These are phyloP conservation scores for Choiromyces venosus DNA, from an alignment of 495 filamentous ascomycete genomes.

Conservation along the genomic window DNA sequence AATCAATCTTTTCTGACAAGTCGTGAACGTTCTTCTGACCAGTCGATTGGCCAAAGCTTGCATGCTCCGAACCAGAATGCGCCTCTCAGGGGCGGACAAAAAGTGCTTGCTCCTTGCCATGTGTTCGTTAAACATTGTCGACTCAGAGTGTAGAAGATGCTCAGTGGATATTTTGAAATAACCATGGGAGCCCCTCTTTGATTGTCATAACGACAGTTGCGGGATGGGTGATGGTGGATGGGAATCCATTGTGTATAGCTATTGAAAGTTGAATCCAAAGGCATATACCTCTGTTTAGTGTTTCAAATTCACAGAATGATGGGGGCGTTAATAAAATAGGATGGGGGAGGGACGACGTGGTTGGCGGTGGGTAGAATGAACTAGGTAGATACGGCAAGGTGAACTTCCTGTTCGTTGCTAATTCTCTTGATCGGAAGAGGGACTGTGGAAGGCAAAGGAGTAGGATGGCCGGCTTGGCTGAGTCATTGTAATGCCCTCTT, in stretches of 20 bases:
- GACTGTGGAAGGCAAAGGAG: too few relatives aligned
- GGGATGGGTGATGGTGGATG: constrained; percentile 8
- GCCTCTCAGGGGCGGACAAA: constrained; percentile 33
- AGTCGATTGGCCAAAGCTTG: constrained; percentile 36
- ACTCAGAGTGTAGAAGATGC: constrained; percentile 24
- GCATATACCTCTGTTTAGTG: too few relatives aligned
- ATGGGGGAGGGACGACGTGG: too few relatives aligned
- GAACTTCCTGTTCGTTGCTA: too few relatives aligned
- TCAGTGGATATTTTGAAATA: constrained; percentile 35
- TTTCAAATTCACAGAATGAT: too few relatives aligned
- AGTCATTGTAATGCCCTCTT: too few relatives aligned
- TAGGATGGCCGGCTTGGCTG: too few relatives aligned
- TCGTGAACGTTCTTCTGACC: constrained; percentile 40
- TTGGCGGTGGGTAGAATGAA: too few relatives aligned
- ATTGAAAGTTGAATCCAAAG: background rate
- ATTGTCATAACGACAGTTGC: constrained; percentile 7
- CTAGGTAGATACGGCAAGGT: too few relatives aligned
- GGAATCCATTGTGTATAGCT: constrained; percentile 20
- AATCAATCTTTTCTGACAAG: constrained; percentile 24
- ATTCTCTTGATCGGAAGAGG: too few relatives aligned
- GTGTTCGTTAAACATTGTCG: constrained; percentile 32
- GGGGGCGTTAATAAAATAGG: too few relatives aligned
- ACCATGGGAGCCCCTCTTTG: constrained; percentile 17
- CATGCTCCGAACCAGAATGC: constrained; percentile 39
- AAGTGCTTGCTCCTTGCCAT: constrained; percentile 37